Conservation (phyloP, 2,329 filamentous ascomycete genomes). For the Fusarium humuli region DNA sequence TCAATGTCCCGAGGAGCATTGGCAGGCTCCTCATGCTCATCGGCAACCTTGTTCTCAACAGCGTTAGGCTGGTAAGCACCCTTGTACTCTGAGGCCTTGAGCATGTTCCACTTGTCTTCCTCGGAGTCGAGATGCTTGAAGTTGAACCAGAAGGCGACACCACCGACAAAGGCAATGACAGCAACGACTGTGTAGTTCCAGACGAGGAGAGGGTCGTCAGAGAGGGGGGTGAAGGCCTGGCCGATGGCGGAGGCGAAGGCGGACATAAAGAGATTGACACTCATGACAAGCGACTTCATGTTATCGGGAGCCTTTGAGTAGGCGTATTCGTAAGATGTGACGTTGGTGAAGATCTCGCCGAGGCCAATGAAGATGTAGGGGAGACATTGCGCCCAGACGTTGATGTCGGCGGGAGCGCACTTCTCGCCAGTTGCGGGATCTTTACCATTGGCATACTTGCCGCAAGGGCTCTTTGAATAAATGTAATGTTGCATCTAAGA, state of each 20-base stretch:
- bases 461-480: constrained; percentile 73
- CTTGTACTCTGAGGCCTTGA: constrained; percentile 59
- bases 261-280: constrained; percentile 76
- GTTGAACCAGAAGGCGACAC: constrained; percentile 74
- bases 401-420: constrained; percentile 71
- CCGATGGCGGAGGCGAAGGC: constrained; percentile 77
- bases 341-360: constrained; percentile 66
- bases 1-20: constrained; percentile 38
- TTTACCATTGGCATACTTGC: constrained; percentile 60
- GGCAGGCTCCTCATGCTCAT: constrained; percentile 30
- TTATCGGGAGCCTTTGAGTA: constrained; percentile 82
- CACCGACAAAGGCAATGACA: constrained; percentile 71
- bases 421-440: constrained; percentile 35
- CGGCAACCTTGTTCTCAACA: constrained; percentile 44
- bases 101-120: constrained; percentile 77
- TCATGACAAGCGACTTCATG: constrained; percentile 82
- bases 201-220: constrained; percentile 72
- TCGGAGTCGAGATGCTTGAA: constrained; percentile 73
- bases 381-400: constrained; percentile 69
- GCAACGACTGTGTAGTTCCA: constrained; percentile 79
- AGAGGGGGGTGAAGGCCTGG: constrained; percentile 73
- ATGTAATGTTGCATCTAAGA: constrained; percentile 69
- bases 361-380: constrained; percentile 64
- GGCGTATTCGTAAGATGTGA: constrained; percentile 77
- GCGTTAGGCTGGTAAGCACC: constrained; percentile 56